Evolutionary conservation across 2,329 filamentous ascomycete species (phyloP).

Genomic region (Fusarium pseudonygamai): DNA sequence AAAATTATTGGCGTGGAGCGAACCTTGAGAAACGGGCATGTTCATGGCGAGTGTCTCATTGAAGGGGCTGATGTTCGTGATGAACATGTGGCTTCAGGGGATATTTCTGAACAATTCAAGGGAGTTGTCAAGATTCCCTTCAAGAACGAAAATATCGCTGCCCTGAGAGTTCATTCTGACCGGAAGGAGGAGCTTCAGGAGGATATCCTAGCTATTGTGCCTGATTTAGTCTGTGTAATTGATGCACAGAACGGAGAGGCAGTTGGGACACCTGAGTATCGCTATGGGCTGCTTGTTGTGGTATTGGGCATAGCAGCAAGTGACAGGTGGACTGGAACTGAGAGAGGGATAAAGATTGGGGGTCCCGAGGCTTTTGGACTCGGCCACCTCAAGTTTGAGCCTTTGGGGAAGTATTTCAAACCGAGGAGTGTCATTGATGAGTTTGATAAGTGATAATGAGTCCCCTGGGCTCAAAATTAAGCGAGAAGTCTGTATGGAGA

Average conservation of each 20-base stretch:
- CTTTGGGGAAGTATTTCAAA: slow-evolving; percentile 59
- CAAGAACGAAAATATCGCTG: slow-evolving; percentile 79
- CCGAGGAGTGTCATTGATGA: slow-evolving; percentile 65
- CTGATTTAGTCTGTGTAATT: slow-evolving; percentile 65
- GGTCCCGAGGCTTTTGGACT: slow-evolving; percentile 61
- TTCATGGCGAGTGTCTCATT: slow-evolving; percentile 68
- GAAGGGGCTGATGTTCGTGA: slow-evolving; percentile 56
- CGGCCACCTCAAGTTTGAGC: slow-evolving; percentile 57
- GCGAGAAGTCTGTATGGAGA: background rate
- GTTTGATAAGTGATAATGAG: slow-evolving; percentile 41
- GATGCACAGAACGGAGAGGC: slow-evolving; percentile 66
- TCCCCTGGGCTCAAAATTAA: background rate
- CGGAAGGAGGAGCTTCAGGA: slow-evolving; percentile 51
- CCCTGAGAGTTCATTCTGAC: slow-evolving; percentile 50
- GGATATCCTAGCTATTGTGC: slow-evolving; percentile 62
- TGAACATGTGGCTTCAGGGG: slow-evolving; percentile 26
- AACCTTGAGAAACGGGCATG: slow-evolving; percentile 64
- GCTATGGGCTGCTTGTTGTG: slow-evolving; percentile 61
- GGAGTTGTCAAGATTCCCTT: slow-evolving; percentile 72
- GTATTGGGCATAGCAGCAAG: slow-evolving; percentile 59
- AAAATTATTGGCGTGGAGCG: slow-evolving; percentile 71
- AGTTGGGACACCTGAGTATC: slow-evolving; percentile 65
- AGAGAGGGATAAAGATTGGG: slow-evolving; percentile 59
- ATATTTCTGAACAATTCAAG: slow-evolving; percentile 42
- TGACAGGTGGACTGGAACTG: slow-evolving; percentile 56